Conservation (phyloP, 345 rosid species). For the Firmiana major region DNA sequence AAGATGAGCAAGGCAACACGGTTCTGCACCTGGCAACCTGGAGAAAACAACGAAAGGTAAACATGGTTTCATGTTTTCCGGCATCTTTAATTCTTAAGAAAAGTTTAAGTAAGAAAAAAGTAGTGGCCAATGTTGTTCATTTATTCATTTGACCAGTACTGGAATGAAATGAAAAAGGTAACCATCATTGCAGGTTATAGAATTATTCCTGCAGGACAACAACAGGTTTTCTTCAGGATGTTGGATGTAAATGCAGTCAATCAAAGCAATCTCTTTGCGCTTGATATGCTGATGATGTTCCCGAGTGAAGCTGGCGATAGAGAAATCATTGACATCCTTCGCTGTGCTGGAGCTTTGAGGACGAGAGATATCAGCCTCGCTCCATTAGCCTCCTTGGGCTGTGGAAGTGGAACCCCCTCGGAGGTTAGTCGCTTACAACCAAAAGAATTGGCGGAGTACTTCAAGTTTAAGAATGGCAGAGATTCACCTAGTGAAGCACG, state of each 20-base stretch:
- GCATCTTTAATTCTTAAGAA: not conserved
- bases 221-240: slow-evolving; percentile 17
- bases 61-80: not conserved
- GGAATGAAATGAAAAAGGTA: not conserved
- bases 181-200: slow-evolving; percentile 36
- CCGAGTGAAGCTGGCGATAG: slow-evolving; percentile 56
- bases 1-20: too few species aligned
- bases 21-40: not conserved
- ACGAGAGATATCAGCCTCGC: slow-evolving; percentile 18
- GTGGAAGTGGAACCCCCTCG: not conserved
- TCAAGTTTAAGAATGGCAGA: slow-evolving; percentile 54
- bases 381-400: slow-evolving; percentile 2
- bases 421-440: not conserved
- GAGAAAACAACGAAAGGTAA: slow-evolving; percentile 38
- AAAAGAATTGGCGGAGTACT: slow-evolving; percentile 36
- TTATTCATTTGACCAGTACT: not conserved
- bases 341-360: slow-evolving; percentile 32
- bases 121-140: not conserved
- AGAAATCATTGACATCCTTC: slow-evolving; percentile 41
- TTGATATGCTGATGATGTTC: slow-evolving; percentile 43
- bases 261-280: slow-evolving; percentile 39
- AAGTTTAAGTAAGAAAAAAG: too few species aligned
- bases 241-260: slow-evolving; percentile 42
- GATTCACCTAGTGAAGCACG: slow-evolving; percentile 54
- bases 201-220: slow-evolving; percentile 32